Evolutionary conservation across 495 filamentous ascomycete species (phyloP).

Genomic region (Aspergillus diversus): DNA sequence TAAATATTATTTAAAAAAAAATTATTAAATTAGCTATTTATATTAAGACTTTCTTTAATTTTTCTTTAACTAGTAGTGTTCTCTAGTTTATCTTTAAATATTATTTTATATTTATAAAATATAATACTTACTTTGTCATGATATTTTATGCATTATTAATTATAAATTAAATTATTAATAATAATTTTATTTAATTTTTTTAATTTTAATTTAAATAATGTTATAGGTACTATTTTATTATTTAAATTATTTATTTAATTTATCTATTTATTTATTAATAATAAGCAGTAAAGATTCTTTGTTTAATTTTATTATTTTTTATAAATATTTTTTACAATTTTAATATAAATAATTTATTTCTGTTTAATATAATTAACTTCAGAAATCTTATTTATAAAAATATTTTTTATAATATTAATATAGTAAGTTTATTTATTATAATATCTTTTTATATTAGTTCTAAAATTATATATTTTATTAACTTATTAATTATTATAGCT

Average conservation of each 20-base stretch:
- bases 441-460: not conserved
- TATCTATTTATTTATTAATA: constrained; percentile 12
- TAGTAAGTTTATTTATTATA: constrained; percentile 4
- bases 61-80: constrained; percentile 3
- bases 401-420: constrained; percentile 10
- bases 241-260: constrained; percentile 10
- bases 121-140: not conserved
- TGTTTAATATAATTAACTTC: constrained; percentile 5
- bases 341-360: constrained; percentile 6
- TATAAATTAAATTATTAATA: constrained; percentile 5
- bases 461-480: too few relatives aligned
- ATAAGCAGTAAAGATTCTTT: not conserved
- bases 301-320: not conserved
- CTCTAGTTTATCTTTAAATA: constrained; percentile 2
- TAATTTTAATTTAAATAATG: constrained; percentile 11
- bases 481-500: constrained; percentile 14
- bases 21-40: not conserved
- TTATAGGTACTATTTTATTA: constrained; percentile 9
- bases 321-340: constrained; percentile 8
- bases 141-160: constrained; percentile 15
- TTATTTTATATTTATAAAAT: constrained; percentile 12
- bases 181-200: constrained; percentile 9
- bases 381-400: constrained; percentile 2
- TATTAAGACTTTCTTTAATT: constrained; percentile 10
- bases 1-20: constrained; percentile 2